phyloP scores from a whole-genome alignment of 2,329 filamentous ascomycete genomes.

The Rhinocladiella similis region DNA sequence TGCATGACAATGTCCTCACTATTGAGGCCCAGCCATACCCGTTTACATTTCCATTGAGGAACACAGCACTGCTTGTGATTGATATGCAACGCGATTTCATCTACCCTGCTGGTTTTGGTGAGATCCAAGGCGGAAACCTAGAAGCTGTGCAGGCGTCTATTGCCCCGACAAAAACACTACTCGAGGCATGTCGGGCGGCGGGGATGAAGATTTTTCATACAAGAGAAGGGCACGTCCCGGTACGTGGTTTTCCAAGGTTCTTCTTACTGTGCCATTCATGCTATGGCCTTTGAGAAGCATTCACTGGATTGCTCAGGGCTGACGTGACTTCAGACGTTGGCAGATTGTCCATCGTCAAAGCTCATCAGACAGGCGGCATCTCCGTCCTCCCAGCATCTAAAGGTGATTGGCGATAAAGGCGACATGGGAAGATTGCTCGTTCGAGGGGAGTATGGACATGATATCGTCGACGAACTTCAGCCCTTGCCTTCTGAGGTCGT shows the following conservation, averaged over 20 bases:
- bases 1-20: constrained; percentile 72
- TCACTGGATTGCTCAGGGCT: too few relatives aligned
- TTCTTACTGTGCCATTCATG: too few relatives aligned
- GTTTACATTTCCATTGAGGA: constrained; percentile 48
- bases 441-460: constrained; percentile 56
- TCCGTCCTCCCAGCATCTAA: constrained; percentile 45
- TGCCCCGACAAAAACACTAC: constrained; percentile 42
- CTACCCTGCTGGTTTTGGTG: constrained; percentile 51
- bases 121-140: constrained; percentile 51
- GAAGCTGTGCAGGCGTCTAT: constrained; percentile 41
- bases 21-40: constrained; percentile 64
- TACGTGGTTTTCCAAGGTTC: too few relatives aligned
- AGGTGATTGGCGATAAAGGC: constrained; percentile 55
- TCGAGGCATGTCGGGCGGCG: constrained; percentile 43
- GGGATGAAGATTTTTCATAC: constrained; percentile 52
- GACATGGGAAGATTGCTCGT: constrained; percentile 55
- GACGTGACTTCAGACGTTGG: constrained; percentile 38
- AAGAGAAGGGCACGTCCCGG: constrained; percentile 51
- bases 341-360: constrained; percentile 55
- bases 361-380: constrained; percentile 49
- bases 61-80: constrained; percentile 52
- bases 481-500: constrained; percentile 54
- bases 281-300: too few relatives aligned
- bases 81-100: constrained; percentile 57
- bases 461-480: constrained; percentile 55